Evolutionary conservation across 2,329 filamentous ascomycete species (phyloP).

Genomic region (Ophiocordyceps sinensis): DNA sequence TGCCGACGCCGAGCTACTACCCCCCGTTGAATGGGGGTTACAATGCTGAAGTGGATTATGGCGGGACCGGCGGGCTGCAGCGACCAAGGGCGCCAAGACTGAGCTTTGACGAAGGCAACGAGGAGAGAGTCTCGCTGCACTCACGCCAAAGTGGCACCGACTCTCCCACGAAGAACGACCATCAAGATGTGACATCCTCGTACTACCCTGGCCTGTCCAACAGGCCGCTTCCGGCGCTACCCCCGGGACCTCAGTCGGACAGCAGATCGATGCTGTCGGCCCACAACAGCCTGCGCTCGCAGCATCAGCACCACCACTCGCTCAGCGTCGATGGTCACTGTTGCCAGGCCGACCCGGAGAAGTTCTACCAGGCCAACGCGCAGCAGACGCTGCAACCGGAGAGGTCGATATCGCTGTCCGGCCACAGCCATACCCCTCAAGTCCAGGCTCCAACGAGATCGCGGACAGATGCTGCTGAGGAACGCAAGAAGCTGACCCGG

Average conservation of each 20-base stretch:
- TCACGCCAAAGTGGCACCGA: constrained; percentile 46
- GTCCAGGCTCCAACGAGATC: constrained; percentile 76
- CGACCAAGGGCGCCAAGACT: constrained; percentile 58
- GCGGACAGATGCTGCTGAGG: constrained; percentile 81
- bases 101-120: constrained; percentile 77
- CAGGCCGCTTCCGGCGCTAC: constrained; percentile 50
- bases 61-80: constrained; percentile 77
- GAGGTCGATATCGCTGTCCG: constrained; percentile 70
- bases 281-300: constrained; percentile 24
- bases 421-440: constrained; percentile 65
- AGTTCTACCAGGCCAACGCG: constrained; percentile 26
- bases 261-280: constrained; percentile 35
- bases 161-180: constrained; percentile 55
- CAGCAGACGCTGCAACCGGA: constrained; percentile 34
- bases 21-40: constrained; percentile 12
- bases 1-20: constrained; percentile 30
- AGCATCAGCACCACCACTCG: constrained; percentile 34
- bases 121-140: constrained; percentile 53
- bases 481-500: constrained; percentile 40
- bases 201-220: constrained; percentile 71
- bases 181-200: constrained; percentile 64
- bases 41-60: constrained; percentile 68
- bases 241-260: constrained; percentile 47
- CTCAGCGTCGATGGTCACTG: constrained; percentile 30
- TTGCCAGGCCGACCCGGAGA: constrained; percentile 31